Conservation (phyloP, 2,329 filamentous ascomycete genomes). For the Penicillium sp. region DNA sequence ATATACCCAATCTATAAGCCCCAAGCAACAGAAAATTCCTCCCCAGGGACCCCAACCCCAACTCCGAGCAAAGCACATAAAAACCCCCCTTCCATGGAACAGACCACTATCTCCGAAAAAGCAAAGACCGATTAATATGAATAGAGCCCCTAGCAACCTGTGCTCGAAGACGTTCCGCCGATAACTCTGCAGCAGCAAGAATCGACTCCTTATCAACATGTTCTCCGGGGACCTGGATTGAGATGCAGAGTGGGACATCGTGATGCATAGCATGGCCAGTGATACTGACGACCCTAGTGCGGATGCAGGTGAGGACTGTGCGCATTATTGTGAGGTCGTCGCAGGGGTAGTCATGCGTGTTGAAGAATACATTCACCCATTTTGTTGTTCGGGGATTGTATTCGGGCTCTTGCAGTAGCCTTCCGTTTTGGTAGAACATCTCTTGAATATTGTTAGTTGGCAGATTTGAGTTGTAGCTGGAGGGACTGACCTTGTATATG, state of each 20-base stretch:
- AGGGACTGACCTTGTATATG: background rate
- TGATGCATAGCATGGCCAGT: slow-evolving; percentile 2
- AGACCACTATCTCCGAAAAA: background rate
- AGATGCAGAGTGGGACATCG: background rate
- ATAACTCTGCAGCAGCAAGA: slow-evolving; percentile 1
- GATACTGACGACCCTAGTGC: background rate
- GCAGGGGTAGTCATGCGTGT: background rate
- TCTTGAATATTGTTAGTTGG: background rate
- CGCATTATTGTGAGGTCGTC: slow-evolving; percentile 4
- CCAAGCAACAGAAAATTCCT: background rate
- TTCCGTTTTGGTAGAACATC: slow-evolving; percentile 7
- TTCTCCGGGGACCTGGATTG: background rate
- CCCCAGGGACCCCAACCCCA: no score
- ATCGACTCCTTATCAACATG: background rate
- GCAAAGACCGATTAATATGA: background rate
- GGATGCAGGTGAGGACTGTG: slow-evolving; percentile 5
- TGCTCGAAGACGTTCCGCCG: background rate
- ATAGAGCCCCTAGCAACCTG: background rate
- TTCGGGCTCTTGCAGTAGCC: background rate
- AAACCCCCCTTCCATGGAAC: no score
- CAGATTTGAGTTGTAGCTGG: background rate
- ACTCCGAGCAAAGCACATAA: background rate
- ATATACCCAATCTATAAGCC: background rate
- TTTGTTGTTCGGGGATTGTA: background rate
- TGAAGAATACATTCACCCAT: slow-evolving; percentile 7